Conservation (phyloP, 75 land plant species). For the Cryptomeria japonica region DNA sequence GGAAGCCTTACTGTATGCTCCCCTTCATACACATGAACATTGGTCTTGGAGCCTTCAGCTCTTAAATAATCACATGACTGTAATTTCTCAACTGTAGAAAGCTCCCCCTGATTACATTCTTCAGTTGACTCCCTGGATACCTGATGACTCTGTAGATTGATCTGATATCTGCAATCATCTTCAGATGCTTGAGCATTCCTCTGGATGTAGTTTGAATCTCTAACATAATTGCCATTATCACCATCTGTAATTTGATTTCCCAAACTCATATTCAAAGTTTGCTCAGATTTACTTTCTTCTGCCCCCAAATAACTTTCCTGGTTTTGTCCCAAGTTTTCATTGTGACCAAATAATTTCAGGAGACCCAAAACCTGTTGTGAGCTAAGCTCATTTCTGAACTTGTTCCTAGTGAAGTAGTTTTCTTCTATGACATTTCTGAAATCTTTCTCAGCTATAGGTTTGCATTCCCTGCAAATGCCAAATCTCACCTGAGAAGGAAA, state of each 20-base stretch:
- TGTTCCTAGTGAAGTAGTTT: neutral
- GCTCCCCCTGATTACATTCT: neutral
- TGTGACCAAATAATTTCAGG: neutral
- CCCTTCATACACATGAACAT: neutral
- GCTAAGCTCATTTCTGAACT: neutral
- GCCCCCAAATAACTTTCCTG: neutral
- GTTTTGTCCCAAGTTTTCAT: neutral
- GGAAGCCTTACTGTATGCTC: neutral
- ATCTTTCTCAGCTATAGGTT: conserved; percentile 2
- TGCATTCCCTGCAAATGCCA: neutral
- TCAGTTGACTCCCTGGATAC: neutral
- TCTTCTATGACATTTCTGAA: neutral
- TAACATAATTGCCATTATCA: neutral
- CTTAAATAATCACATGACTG: neutral
- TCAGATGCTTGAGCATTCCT: neutral
- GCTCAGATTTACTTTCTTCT: neutral
- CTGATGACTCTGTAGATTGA: neutral
- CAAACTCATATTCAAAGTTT: neutral
- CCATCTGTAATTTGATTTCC: neutral
- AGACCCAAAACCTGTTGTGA: neutral
- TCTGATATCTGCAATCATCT: neutral
- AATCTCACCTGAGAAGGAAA: conserved; percentile 5
- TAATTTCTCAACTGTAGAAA: neutral
- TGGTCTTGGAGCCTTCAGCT: neutral
- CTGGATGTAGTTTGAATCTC: neutral